A percentile compares a stretch with the other conserved stretches of the same genome.
Conservation (phyloP, 306 rosid genomes). For the Quercus agrifolia region DNA sequence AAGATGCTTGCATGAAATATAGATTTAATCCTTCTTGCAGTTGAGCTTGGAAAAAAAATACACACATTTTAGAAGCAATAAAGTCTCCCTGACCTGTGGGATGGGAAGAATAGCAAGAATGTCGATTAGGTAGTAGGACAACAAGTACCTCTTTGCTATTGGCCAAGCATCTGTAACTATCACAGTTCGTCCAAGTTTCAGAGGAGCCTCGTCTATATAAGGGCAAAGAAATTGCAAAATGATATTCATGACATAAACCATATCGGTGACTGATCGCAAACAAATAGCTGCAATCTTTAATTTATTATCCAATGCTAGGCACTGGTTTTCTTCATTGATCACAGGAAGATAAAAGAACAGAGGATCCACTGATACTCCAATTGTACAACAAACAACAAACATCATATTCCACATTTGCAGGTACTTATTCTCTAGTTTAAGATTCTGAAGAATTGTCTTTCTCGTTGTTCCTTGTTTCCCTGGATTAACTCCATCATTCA, state of each 20-base stretch:
- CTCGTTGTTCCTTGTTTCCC: conserved; percentile 13
- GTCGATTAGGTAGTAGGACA: conserved; percentile 69
- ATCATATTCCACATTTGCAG: conserved; percentile 91
- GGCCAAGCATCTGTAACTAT: not conserved
- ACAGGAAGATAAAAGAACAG: conserved; percentile 83
- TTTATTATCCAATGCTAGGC: conserved; percentile 59
- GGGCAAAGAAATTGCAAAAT: conserved; percentile 82
- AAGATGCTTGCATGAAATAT: no score
- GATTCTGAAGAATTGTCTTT: conserved; percentile 19
- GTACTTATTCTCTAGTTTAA: conserved; percentile 78
- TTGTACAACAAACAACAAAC: conserved; percentile 69
- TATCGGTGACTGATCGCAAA: conserved; percentile 76
- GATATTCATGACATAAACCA: conserved; percentile 70
- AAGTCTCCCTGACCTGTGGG: conserved; percentile 57
- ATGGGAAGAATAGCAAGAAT: conserved; percentile 94
- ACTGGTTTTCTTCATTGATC: conserved; percentile 54
- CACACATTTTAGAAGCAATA: not conserved
- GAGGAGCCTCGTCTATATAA: conserved; percentile 56
- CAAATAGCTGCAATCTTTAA: conserved; percentile 62
- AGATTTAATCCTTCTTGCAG: no score
- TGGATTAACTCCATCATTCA: not conserved
- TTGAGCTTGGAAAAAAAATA: not conserved
- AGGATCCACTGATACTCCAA: conserved; percentile 85
- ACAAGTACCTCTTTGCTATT: not conserved
- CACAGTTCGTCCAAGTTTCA: not conserved